Conservation (phyloP, 176 grass and related monocot species). For the Chrysopogon serrulatus region DNA sequence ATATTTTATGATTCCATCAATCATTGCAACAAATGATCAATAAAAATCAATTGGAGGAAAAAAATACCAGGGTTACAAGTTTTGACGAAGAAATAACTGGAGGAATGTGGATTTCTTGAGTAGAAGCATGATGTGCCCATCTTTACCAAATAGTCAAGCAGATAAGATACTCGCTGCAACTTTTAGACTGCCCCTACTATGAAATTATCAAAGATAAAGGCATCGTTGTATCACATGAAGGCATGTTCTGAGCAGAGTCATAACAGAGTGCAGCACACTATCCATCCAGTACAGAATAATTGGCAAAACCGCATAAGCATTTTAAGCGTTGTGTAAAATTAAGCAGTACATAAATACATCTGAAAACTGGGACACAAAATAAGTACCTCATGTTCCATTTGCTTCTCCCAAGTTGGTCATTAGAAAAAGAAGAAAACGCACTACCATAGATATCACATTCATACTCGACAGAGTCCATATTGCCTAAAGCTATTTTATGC, state of each 20-base stretch:
- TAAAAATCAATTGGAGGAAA: not conserved
- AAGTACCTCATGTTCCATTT: conserved; percentile 82
- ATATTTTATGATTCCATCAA: not conserved
- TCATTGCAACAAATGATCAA: not conserved
- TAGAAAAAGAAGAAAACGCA: conserved; percentile 76
- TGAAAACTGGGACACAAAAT: not conserved
- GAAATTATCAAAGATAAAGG: not conserved
- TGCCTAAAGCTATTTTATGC: conserved; percentile 91
- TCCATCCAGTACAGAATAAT: conserved; percentile 2
- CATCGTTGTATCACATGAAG: not conserved
- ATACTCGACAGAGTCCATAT: conserved; percentile 92
- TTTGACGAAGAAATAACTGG: conserved; percentile 5
- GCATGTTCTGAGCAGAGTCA: not conserved
- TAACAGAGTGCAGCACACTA: not conserved
- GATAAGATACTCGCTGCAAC: no score
- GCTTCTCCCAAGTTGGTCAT: conserved; percentile 72
- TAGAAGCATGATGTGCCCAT: not conserved
- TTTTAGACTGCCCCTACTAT: not conserved
- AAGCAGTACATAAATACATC: not conserved
- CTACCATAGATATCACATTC: conserved; percentile 91
- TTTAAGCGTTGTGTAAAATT: not conserved
- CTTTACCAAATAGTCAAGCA: not conserved
- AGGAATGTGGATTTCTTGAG: not conserved
- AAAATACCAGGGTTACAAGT: not conserved
- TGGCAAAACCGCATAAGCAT: not conserved